phyloP scores from a whole-genome alignment of 305 asterid genomes.

The Solanum chacoense region DNA sequence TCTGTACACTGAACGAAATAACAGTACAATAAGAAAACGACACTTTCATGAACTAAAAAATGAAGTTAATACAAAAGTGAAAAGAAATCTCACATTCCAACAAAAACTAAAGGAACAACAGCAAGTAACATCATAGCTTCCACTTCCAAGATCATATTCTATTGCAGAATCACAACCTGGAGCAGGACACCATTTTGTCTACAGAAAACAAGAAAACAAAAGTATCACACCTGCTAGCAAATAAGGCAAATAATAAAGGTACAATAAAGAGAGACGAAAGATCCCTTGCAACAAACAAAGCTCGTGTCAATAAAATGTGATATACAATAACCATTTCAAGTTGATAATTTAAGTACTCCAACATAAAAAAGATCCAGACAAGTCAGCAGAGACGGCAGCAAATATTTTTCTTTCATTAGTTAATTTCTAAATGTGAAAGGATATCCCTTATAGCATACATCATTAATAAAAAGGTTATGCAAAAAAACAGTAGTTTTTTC shows the following conservation, averaged over 20 bases:
- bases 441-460: not conserved
- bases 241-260: not conserved
- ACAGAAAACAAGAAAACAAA: not conserved
- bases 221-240: not conserved
- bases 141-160: slow-evolving; percentile 72
- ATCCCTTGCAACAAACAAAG: not conserved
- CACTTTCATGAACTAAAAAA: not conserved
- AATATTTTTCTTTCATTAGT: not conserved
- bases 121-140: slow-evolving; percentile 80
- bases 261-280: not conserved
- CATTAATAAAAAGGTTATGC: not conserved
- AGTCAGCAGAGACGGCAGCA: not conserved
- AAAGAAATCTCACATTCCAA: slow-evolving; percentile 71
- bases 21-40: slow-evolving; percentile 2
- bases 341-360: not conserved
- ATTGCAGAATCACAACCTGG: slow-evolving; percentile 92
- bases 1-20: slow-evolving; percentile 61
- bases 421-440: not conserved
- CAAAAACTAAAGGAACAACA: slow-evolving; percentile 75
- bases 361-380: not conserved
- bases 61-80: slow-evolving; percentile 2
- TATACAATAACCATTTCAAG: not conserved
- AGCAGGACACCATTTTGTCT: slow-evolving; percentile 93
- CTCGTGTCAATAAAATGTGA: not conserved
- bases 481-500: not conserved